Conservation (phyloP, 495 filamentous ascomycete genomes). For the Daldinia loculata region DNA sequence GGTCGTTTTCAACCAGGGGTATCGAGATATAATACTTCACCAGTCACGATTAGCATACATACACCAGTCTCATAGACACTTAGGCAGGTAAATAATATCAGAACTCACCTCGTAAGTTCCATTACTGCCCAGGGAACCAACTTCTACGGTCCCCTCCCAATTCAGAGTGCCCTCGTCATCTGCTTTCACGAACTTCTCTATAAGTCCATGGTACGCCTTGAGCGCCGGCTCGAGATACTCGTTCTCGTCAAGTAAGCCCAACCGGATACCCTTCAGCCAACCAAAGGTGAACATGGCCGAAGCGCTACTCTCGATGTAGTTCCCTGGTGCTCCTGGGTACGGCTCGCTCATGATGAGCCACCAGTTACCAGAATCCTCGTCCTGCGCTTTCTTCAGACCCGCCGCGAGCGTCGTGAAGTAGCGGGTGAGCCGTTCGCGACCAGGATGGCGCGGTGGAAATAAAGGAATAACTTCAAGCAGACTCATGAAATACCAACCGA, state of each 20-base stretch:
- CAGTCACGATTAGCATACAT: constrained; percentile 46
- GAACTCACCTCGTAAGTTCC: constrained; percentile 56
- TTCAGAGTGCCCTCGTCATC: constrained; percentile 56
- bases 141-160: constrained; percentile 64
- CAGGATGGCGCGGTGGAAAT: constrained; percentile 49
- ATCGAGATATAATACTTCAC: constrained; percentile 59
- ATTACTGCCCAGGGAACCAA: constrained; percentile 62
- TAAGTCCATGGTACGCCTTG: constrained; percentile 54
- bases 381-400: constrained; percentile 55
- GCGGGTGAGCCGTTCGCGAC: constrained; percentile 44
- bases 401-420: constrained; percentile 55
- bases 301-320: constrained; percentile 69
- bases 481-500: constrained; percentile 69
- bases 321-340: constrained; percentile 55
- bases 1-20: constrained; percentile 55
- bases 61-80: constrained; percentile 8
- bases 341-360: constrained; percentile 65
- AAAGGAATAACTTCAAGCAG: constrained; percentile 64
- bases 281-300: constrained; percentile 69
- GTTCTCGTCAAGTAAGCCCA: constrained; percentile 50
- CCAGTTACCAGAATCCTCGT: constrained; percentile 62
- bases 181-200: constrained; percentile 53
- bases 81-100: background rate
- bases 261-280: constrained; percentile 60
- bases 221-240: constrained; percentile 47